Evolutionary conservation across 306 rosid species (phyloP), one percentile per base, ranked within the genome.

Genomic region (Ziziphus jujuba): DNA sequence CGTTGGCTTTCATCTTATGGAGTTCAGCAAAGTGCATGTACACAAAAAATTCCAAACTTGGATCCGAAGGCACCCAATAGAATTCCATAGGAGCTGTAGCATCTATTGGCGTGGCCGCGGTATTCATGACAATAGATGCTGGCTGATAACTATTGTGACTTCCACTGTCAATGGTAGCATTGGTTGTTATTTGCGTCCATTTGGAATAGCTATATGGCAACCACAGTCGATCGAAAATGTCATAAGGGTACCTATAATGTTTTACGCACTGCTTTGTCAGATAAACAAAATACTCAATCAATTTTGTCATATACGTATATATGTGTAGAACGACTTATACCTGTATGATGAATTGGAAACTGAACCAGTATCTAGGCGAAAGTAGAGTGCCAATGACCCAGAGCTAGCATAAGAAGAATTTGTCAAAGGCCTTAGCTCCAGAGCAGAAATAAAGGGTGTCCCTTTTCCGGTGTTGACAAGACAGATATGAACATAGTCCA

Each of bases 1-100:
- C 68, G 7, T 74, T 76, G 14, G 56, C 34, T 67, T 56, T 1
- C 25, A 82, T 80, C 16, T 15, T 1, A 65, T 64, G 49, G 8
- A 76, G 57, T 80, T 87, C 95, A 47, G 87, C 79, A 48, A 87
- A 82, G 79, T 85, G 87, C 79, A 83, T n/a, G 44, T 82, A 83
- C 14, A 78, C 56, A 49, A 71, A 76, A 31, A 57, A 87, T 1
- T 65, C 54, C 0, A 71, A 31, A 60, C 53, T 25, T 40, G 73
- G 9, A 70, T 81, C 66, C 0, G 71, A 38, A 0, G 58, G 34
- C 0, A 4, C 59, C 76, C 82, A 73, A 23, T 6, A 14, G 52
- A 84, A 15, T 5, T 22, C 35, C 56, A 79, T 25, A 9, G 80
- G 35, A 4, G 14, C 11, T 17, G 54, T 69, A 33, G 47, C 36